These are phyloP conservation scores for Fusarium avenaceum DNA, from an alignment of 2,329 filamentous ascomycete species.

Conservation along the genomic window DNA sequence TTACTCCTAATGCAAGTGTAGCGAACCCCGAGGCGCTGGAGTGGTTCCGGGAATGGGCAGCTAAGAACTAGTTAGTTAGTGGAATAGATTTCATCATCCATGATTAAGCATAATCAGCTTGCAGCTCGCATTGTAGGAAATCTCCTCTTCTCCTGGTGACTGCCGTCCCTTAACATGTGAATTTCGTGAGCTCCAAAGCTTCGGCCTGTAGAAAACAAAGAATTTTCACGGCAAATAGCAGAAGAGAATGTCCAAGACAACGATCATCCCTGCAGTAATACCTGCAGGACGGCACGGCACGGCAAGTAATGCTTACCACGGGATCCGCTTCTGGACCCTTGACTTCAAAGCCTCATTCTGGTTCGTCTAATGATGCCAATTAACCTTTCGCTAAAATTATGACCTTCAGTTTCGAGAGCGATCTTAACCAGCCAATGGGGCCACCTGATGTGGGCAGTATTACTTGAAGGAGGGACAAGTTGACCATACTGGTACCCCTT, in stretches of 20 bases:
- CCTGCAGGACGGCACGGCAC: neutral
- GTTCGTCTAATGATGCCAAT: neutral
- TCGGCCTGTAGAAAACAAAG: no score
- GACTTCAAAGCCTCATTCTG: neutral
- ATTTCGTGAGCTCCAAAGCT: no score
- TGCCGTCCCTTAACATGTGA: no score
- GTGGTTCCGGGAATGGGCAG: neutral
- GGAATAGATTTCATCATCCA: no score
- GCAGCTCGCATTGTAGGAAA: no score
- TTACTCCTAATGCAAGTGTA: neutral
- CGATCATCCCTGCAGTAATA: neutral
- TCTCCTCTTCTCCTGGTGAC: no score
- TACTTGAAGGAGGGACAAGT: no score
- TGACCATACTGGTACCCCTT: no score
- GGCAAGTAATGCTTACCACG: neutral
- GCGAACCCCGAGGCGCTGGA: neutral
- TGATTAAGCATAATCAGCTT: no score
- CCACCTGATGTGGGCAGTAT: no score
- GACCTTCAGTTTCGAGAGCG: neutral
- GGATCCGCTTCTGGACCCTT: neutral
- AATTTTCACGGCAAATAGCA: neutral
- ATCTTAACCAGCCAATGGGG: no score
- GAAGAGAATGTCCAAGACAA: neutral
- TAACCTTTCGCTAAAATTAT: neutral
- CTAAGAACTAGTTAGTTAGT: neutral